Percentiles rank a stretch among this genome's conserved stretches.
Evolutionary conservation across 768 basidiomycete species (phyloP).

Genomic region (Ephemerocybe angulata): DNA sequence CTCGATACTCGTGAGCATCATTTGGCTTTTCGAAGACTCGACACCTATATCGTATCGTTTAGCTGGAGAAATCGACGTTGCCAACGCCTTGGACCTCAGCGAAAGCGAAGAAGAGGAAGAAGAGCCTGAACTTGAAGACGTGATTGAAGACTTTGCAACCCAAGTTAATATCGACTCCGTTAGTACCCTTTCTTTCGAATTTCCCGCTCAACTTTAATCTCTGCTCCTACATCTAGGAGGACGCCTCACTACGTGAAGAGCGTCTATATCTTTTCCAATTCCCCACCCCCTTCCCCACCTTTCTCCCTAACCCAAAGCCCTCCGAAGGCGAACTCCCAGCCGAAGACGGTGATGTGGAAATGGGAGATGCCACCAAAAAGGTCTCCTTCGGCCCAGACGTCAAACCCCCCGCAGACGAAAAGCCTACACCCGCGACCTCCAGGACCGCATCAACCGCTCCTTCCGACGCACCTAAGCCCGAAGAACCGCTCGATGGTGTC

Average conservation of each 20-base stretch:
- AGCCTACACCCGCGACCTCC: conserved; percentile 21
- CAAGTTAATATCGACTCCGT: conserved; percentile 40
- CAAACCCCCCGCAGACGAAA: conserved; percentile 35
- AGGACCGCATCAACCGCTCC: conserved; percentile 23
- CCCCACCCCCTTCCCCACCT: conserved; percentile 78
- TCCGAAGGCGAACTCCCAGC: conserved; percentile 24
- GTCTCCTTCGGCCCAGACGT: conserved; percentile 66
- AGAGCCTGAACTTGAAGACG: conserved; percentile 75
- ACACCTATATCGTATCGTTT: background rate
- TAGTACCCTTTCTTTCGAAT: conserved; percentile 10
- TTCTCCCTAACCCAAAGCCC: conserved; percentile 31
- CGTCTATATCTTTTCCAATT: conserved; percentile 89
- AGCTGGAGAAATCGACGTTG: conserved; percentile 39
- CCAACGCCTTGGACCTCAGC: conserved; percentile 65
- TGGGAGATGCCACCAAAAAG: conserved; percentile 39
- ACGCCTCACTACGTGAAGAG: conserved; percentile 52
- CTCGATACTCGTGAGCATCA: background rate
- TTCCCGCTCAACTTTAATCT: conserved; percentile 1
- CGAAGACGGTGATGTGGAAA: conserved; percentile 34
- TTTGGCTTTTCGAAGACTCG: background rate
- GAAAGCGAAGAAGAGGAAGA: conserved; percentile 78
- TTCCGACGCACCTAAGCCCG: conserved; percentile 28
- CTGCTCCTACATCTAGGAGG: conserved; percentile 30
- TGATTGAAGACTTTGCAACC: conserved; percentile 64
- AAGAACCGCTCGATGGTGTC: conserved; percentile 63